Percentiles rank a stretch among this genome's conserved stretches.
These are phyloP conservation scores for Excoecaria agallocha DNA, from an alignment of 345 rosid species.

Conservation along the genomic window DNA sequence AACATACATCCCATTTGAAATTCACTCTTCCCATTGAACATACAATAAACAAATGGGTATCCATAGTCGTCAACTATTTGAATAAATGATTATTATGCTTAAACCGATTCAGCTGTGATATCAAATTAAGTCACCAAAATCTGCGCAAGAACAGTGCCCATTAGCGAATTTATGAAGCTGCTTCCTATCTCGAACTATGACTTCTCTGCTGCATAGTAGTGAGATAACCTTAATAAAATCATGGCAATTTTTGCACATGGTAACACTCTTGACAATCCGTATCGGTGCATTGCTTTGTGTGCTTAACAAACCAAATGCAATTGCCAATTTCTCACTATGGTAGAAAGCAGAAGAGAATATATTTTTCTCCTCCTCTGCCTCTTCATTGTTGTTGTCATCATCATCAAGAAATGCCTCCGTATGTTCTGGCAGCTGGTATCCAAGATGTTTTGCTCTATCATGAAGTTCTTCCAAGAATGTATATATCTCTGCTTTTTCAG, in stretches of 20 bases:
- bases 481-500: slow-evolving; percentile 17
- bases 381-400: background rate
- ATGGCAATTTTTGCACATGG: slow-evolving; percentile 52
- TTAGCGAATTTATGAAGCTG: slow-evolving; percentile 48
- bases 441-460: slow-evolving; percentile 31
- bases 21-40: no score
- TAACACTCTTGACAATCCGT: slow-evolving; percentile 35
- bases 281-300: slow-evolving; percentile 28
- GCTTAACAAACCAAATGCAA: slow-evolving; percentile 50
- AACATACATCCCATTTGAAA: no score
- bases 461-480: slow-evolving; percentile 34
- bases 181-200: slow-evolving; percentile 47
- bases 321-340: slow-evolving; percentile 53
- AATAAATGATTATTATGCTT: no score
- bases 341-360: slow-evolving; percentile 24
- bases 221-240: slow-evolving; percentile 43
- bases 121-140: slow-evolving; percentile 33
- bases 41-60: no score
- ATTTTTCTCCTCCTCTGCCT: slow-evolving; percentile 13
- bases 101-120: background rate
- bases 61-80: no score
- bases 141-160: slow-evolving; percentile 52
- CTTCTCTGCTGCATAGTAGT: slow-evolving; percentile 27
- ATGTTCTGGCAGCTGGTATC: slow-evolving; percentile 19
- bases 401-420: slow-evolving; percentile 18